Base-by-base conservation (phyloP, 768 basidiomycete species). In the Cytidiella melzeri region DNA sequence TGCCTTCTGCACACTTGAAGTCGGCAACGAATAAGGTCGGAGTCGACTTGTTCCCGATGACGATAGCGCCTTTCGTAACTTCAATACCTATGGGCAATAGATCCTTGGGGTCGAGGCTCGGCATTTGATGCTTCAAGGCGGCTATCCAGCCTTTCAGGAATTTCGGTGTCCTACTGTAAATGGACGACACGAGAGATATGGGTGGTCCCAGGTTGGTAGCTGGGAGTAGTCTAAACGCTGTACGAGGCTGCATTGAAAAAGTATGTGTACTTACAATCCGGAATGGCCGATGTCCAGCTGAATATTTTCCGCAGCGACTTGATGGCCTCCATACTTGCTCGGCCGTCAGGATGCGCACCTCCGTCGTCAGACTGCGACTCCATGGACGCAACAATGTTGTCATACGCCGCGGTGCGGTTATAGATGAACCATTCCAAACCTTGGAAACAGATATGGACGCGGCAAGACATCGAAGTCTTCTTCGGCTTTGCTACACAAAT, bases 391-490 rank as follows among this genome's bases (percentile, higher is more conserved):
- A 95, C 68, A 45, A 98, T 92, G 46, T 80, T 76, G 61, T 98
- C 92, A 66, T 86, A 97, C 3, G 92, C 83, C 3, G 89, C 79
- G 3, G 91, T 94, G 42, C 83, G 74, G 67, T 97, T 98, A 67
- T 90, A 96, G 37, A 98, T 58, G 64, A 91, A 91, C 84, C 90
- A 93, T 64, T 98, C 93, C 39, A 93, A 73, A 15, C 95, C 95
- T 57, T 94, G 81, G 3, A 89, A 58, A 5, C 82, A 82, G 24
- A 93, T 61, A 47, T 88, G 83, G 25, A 97, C 79, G 34, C 95
- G 84, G 59, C 92, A 95, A 12, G 85, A 79, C 50, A 78, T 72
- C 20, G 75, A 60, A 12, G 55, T 38, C 15, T 49, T 50, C 25
- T 44, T 15, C 13, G 52, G 34, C 21, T 60, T 56, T 20, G 45